Evolutionary conservation across 2,329 filamentous ascomycete genomes (phyloP), one percentile per base, ranked within the genome.

Genomic region (Graphilbum fragrans): DNA sequence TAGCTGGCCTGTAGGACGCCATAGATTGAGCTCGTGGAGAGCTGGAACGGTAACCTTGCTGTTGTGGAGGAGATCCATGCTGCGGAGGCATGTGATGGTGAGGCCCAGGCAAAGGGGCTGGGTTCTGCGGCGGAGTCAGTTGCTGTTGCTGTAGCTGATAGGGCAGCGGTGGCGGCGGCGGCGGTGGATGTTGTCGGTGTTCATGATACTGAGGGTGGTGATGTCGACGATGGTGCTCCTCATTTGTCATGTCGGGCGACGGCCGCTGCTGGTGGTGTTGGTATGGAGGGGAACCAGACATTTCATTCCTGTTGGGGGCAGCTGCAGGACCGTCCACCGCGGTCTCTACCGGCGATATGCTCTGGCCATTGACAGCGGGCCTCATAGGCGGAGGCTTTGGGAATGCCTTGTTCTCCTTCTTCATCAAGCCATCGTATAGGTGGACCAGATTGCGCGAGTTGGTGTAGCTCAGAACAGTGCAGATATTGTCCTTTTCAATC

Each of bases 361-460:
- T n/a, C n/a, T n/a, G n/a, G n/a, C n/a, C n/a, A n/a, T n/a, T n/a
- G n/a, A n/a, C n/a, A n/a, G n/a, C n/a, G n/a, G n/a, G n/a, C n/a
- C n/a, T n/a, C n/a, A n/a, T n/a, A n/a, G n/a, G n/a, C n/a, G n/a
- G n/a, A n/a, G n/a, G n/a, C n/a, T n/a, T n/a, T n/a, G n/a, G n/a
- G n/a, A n/a, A n/a, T n/a, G n/a, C n/a, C n/a, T n/a, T n/a, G n/a
- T n/a, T n/a, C n/a, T n/a, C n/a, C n/a, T n/a, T n/a, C 7, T 66
- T 67, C 44, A 80, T 64, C 5, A 81, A 59, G 29, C 67, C 67
- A 43, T 78, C 67, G 52, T 81, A 80, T 9, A 80, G 64, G 41
- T 75, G 71, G 9, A 75, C 72, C 70, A 81, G 74, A 56, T 81
- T 81, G 51, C 78, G 74, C 1, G 77, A 80, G 49, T 70, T 79